A percentile compares a stretch with the other conserved stretches of the same genome.
Conservation (phyloP, 2,329 filamentous ascomycete genomes). For the Raffaelea albimanens region DNA sequence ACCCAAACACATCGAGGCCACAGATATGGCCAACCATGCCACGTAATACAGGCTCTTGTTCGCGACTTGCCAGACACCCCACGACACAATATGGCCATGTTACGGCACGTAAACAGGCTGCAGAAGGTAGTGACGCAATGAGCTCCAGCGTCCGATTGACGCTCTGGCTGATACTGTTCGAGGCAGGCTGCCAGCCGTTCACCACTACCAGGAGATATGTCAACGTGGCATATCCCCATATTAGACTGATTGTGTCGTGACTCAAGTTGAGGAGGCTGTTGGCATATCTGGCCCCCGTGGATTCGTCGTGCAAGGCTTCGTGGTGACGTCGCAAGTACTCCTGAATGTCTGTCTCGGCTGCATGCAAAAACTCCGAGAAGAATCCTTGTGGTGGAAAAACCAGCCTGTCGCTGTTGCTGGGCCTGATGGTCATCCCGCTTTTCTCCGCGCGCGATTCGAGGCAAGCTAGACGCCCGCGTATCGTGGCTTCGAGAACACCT, state of each 20-base stretch:
- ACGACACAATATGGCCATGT: conserved; percentile 26
- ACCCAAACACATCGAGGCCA: conserved; percentile 34
- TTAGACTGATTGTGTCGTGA: conserved; percentile 15
- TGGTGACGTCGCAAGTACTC: not conserved
- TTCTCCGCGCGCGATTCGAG: conserved; percentile 13
- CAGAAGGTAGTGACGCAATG: conserved; percentile 14
- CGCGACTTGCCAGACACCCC: conserved; percentile 25
- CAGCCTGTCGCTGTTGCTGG: no score
- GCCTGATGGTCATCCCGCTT: not conserved
- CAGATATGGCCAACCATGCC: conserved; percentile 30
- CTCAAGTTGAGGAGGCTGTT: not conserved
- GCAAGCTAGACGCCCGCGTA: conserved; percentile 22
- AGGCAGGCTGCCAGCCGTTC: conserved; percentile 38
- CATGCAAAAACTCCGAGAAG: conserved; percentile 4
- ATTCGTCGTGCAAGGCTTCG: no score
- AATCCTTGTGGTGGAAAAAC: not conserved
- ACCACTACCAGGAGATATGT: conserved; percentile 39
- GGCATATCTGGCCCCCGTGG: no score
- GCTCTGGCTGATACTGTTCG: conserved; percentile 7
- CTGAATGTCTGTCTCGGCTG: not conserved
- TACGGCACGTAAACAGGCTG: conserved; percentile 20
- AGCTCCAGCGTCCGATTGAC: conserved; percentile 13
- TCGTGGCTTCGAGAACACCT: conserved; percentile 26
- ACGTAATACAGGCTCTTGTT: conserved; percentile 32
- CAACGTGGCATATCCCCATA: conserved; percentile 39